Conservation (phyloP, 1,284 basidiomycete species). For the Vanrija humicola region DNA sequence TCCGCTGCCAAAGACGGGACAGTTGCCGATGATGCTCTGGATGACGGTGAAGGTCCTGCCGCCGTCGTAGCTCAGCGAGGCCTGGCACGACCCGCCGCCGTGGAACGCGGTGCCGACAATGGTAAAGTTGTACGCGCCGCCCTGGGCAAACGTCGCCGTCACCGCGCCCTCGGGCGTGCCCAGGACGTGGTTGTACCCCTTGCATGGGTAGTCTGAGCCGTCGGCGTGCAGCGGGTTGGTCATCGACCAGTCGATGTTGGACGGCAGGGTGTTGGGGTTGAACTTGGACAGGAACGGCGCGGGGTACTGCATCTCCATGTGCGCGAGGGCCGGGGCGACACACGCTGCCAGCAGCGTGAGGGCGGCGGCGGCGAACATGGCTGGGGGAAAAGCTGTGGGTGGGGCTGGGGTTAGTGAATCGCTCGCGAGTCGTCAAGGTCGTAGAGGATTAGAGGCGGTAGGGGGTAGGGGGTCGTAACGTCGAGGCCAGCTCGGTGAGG, state of each 20-base stretch:
- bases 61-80: constrained; percentile 48
- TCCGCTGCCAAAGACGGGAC: constrained; percentile 24
- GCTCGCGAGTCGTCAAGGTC: too few species aligned
- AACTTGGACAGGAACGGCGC: constrained; percentile 34
- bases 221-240: constrained; percentile 40
- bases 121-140: constrained; percentile 30
- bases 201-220: constrained; percentile 48
- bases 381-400: too few species aligned
- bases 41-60: constrained; percentile 50
- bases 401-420: too few species aligned
- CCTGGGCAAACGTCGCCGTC: constrained; percentile 36
- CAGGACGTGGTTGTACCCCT: constrained; percentile 31
- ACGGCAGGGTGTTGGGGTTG: constrained; percentile 34
- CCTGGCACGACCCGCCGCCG: constrained; percentile 49
- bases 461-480: too few species aligned
- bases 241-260: constrained; percentile 44
- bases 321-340: constrained; percentile 29
- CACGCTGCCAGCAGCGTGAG: not conserved
- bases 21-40: constrained; percentile 44
- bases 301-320: constrained; percentile 43
- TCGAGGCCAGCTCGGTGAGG: too few species aligned
- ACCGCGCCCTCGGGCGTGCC: constrained; percentile 20
- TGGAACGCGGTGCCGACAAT: constrained; percentile 42
- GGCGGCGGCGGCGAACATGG: too few species aligned
- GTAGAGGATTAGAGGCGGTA: too few species aligned